phyloP scores from a whole-genome alignment of 192 early-diverging fungal species.

The Backusella macrospora region DNA sequence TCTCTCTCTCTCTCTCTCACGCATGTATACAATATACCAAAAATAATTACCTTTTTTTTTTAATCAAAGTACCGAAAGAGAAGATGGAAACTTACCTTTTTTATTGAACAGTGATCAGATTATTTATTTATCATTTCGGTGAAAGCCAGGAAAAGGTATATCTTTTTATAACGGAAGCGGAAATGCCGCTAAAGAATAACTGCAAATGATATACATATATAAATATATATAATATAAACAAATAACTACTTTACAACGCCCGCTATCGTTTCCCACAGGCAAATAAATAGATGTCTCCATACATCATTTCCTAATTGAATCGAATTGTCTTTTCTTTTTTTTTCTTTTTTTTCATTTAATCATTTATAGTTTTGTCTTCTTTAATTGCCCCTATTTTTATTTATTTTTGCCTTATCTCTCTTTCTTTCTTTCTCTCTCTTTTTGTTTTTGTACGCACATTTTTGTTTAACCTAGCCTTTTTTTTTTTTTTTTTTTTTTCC shows the following conservation, averaged over 20 bases:
- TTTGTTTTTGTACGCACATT: background rate
- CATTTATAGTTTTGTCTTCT: background rate
- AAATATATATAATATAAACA: background rate
- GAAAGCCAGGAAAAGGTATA: too few relatives aligned
- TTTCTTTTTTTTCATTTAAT: background rate
- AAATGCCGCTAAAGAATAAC: constrained; percentile 7
- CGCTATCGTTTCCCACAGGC: background rate
- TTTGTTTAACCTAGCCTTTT: too few relatives aligned
- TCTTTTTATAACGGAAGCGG: background rate
- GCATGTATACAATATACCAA: too few relatives aligned
- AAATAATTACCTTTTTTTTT: too few relatives aligned
- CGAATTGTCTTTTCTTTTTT: background rate
- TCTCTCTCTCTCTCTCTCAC: too few relatives aligned
- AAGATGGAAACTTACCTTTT: background rate
- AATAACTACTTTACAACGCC: background rate
- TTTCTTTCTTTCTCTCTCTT: background rate
- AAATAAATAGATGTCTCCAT: background rate
- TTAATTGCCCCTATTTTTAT: background rate
- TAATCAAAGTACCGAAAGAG: too few relatives aligned
- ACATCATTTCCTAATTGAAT: constrained; percentile 4
- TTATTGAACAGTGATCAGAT: background rate
- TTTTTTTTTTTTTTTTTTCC: background rate
- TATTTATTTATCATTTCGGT: too few relatives aligned
- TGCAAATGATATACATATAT: background rate
- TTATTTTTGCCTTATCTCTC: background rate